These are phyloP conservation scores for Panellus pusillus DNA, from an alignment of 768 basidiomycete species.

Conservation along the genomic window DNA sequence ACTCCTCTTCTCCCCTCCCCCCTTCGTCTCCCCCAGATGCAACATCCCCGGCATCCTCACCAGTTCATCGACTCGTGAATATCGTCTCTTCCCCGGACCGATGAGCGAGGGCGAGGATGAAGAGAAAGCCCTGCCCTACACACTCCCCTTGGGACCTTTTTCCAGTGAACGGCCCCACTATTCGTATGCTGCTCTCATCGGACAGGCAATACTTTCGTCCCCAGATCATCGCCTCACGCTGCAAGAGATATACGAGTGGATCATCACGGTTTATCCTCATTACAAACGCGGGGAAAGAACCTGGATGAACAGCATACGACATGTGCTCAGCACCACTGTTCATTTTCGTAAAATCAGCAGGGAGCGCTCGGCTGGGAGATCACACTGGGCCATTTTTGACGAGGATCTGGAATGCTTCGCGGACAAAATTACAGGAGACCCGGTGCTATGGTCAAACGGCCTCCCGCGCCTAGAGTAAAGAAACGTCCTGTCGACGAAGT, in stretches of 20 bases:
- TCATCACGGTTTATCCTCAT: conserved; percentile 89
- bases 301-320: conserved; percentile 99
- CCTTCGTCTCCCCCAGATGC: conserved; percentile 54
- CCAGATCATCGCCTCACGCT: conserved; percentile 82
- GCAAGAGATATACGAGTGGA: conserved; percentile 96
- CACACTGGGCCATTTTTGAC: conserved; percentile 85
- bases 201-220: conserved; percentile 89
- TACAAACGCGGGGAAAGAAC: conserved; percentile 92
- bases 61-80: conserved; percentile 59
- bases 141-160: conserved; percentile 85
- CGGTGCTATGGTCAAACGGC: conserved; percentile 16
- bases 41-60: conserved; percentile 66
- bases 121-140: conserved; percentile 55
- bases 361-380: conserved; percentile 75
- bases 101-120: conserved; percentile 73
- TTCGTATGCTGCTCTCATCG: conserved; percentile 94
- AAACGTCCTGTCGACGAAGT: conserved; percentile 35
- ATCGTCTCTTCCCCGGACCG: conserved; percentile 85
- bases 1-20: conserved; percentile 45
- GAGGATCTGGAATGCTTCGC: conserved; percentile 82
- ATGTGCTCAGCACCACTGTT: conserved; percentile 90
- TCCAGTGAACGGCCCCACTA: conserved; percentile 76
- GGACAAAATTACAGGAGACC: conserved; percentile 79
- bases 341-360: conserved; percentile 86
- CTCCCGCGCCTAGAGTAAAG: conserved; percentile 29